Conservation (phyloP, 495 filamentous ascomycete species). For the Parachaetomium inaequale region DNA sequence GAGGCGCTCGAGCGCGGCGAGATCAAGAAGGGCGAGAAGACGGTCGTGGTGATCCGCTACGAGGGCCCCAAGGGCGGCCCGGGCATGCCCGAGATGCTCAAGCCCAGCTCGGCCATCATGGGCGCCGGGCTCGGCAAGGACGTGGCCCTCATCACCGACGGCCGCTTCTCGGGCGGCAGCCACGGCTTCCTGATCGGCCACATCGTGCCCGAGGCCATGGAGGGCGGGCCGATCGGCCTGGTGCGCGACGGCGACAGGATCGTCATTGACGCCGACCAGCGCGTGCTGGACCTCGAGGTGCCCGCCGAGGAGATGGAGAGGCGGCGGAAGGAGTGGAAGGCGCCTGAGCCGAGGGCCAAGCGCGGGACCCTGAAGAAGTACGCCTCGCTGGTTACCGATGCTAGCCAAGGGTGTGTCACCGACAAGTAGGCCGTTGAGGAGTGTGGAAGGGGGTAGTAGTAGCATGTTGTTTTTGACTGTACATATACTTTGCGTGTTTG, state of each 20-base stretch:
- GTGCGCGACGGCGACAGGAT: constrained; percentile 66
- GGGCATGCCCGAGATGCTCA: constrained; percentile 87
- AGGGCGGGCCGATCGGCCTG: constrained; percentile 66
- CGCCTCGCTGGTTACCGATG: constrained; percentile 64
- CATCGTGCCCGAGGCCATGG: constrained; percentile 67
- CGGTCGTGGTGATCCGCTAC: constrained; percentile 95
- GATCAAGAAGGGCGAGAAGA: constrained; percentile 96
- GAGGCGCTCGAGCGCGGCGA: constrained; percentile 71
- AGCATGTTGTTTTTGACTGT: constrained; percentile 5
- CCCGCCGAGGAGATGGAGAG: constrained; percentile 59
- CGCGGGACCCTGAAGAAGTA: constrained; percentile 79
- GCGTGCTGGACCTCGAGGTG: constrained; percentile 58
- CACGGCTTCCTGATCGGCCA: constrained; percentile 80
- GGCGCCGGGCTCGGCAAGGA: constrained; percentile 79
- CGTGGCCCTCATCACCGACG: constrained; percentile 76
- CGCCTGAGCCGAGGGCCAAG: constrained; percentile 62
- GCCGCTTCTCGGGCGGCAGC: constrained; percentile 70
- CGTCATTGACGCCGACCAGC: constrained; percentile 66
- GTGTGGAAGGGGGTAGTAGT: not conserved
- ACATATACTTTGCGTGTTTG: constrained; percentile 15
- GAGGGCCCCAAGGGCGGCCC: constrained; percentile 80
- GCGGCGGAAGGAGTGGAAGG: constrained; percentile 61
- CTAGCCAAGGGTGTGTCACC: constrained; percentile 77
- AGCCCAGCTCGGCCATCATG: constrained; percentile 80
- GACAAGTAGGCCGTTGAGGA: constrained; percentile 40